These are phyloP conservation scores for Trichoderma aggressivum DNA, from an alignment of 2,329 filamentous ascomycete genomes.

Conservation along the genomic window DNA sequence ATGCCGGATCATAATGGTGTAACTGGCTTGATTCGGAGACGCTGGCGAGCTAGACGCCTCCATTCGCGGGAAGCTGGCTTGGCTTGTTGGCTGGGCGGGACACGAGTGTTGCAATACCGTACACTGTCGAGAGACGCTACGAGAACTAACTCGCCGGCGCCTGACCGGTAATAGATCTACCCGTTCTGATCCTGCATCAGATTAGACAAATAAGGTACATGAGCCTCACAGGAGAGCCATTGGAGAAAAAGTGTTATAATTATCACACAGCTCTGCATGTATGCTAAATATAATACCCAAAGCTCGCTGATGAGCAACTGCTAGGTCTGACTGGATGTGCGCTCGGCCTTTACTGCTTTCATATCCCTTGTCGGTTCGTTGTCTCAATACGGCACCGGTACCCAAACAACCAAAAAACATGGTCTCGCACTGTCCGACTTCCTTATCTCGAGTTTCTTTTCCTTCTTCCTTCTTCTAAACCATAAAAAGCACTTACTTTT, in stretches of 20 bases:
- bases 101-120: not conserved
- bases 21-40: conserved; percentile 2
- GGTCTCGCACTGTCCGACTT: not conserved
- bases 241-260: not conserved
- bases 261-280: not conserved
- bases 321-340: not conserved
- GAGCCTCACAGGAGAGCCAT: not conserved
- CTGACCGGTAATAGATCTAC: not conserved
- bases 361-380: not conserved
- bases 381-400: not conserved
- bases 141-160: not conserved
- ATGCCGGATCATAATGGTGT: conserved; percentile 7
- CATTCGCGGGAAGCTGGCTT: not conserved
- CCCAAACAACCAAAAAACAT: not conserved
- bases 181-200: not conserved
- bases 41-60: not conserved
- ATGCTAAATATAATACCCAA: not conserved
- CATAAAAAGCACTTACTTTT: not conserved
- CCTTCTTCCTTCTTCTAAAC: not conserved
- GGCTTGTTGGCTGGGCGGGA: not conserved
- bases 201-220: not conserved
- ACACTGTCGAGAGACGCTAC: not conserved
- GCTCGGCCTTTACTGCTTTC: not conserved
- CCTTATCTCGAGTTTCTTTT: not conserved
- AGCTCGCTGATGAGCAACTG: not conserved